Percentiles rank a stretch among this genome's conserved stretches.
phyloP scores from a whole-genome alignment of 139 green algal genomes.

The Spirogloea muscicola region DNA sequence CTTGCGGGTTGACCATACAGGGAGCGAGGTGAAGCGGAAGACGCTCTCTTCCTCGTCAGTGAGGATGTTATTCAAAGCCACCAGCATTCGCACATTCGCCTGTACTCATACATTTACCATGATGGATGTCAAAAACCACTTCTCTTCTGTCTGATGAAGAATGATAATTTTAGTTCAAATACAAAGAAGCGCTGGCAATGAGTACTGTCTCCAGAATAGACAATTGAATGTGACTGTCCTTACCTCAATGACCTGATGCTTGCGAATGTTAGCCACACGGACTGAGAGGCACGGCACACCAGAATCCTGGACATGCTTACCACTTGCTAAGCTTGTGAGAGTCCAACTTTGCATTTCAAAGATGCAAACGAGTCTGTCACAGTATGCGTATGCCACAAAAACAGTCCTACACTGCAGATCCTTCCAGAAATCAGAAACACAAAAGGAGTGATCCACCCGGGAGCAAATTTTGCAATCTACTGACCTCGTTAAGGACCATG shows the following conservation, averaged over 20 bases:
- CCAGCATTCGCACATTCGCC: slow-evolving; percentile 42
- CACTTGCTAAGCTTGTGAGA: too few species aligned
- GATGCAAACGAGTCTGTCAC: too few species aligned
- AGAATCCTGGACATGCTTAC: too few species aligned
- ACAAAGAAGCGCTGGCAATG: neutral
- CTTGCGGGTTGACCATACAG: neutral
- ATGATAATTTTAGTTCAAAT: neutral
- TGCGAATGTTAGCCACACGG: slow-evolving; percentile 44
- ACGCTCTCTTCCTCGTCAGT: slow-evolving; percentile 33
- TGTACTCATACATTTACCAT: slow-evolving; percentile 2
- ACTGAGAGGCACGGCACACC: slow-evolving; percentile 37
- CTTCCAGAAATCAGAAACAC: too few species aligned
- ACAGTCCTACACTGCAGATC: too few species aligned
- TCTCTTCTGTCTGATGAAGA: too few species aligned
- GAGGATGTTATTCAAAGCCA: slow-evolving; percentile 37
- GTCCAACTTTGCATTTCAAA: too few species aligned
- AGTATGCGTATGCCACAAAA: too few species aligned
- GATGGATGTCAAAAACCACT: neutral
- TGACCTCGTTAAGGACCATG: slow-evolving; percentile 46
- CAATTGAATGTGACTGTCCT: neutral
- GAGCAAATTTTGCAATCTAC: too few species aligned
- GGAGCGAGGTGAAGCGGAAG: slow-evolving; percentile 40
- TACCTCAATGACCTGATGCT: slow-evolving; percentile 47
- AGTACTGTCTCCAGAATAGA: neutral
- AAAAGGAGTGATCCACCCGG: too few species aligned